A percentile compares a stretch with the other conserved stretches of the same genome.
Conservation (phyloP, 805 yeast genomes). For the Monosporozyma unispora region DNA sequence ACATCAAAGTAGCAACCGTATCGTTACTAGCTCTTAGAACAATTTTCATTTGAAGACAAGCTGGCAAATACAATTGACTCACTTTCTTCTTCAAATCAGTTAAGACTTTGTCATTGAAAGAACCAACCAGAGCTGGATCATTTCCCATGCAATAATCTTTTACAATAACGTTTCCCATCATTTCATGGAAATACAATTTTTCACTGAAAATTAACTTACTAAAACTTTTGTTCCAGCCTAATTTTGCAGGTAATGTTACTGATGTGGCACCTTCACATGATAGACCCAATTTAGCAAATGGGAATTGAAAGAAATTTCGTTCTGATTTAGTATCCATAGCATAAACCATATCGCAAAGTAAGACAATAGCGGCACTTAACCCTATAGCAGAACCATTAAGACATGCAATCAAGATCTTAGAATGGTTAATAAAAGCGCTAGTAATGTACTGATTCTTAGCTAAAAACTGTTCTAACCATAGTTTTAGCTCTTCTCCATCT, state of each 20-base stretch:
- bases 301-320: conserved; percentile 48
- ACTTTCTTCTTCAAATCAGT: conserved; percentile 32
- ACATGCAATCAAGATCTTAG: conserved; percentile 61
- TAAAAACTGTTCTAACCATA: conserved; percentile 52
- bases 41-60: conserved; percentile 37
- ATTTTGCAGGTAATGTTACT: conserved; percentile 54
- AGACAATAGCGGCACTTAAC: conserved; percentile 60
- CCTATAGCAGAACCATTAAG: conserved; percentile 88
- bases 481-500: conserved; percentile 22
- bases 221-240: conserved; percentile 64
- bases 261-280: conserved; percentile 77
- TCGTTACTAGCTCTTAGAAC: conserved; percentile 28
- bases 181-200: conserved; percentile 52
- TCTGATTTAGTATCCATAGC: conserved; percentile 42
- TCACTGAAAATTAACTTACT: conserved; percentile 65
- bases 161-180: conserved; percentile 56
- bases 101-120: conserved; percentile 38
- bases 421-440: conserved; percentile 57
- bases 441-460: conserved; percentile 66
- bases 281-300: conserved; percentile 75
- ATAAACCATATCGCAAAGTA: conserved; percentile 70
- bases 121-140: conserved; percentile 30
- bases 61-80: conserved; percentile 33
- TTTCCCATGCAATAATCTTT: conserved; percentile 37
- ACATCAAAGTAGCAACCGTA: conserved; percentile 28